Evolutionary conservation across 768 basidiomycete genomes (phyloP).

Genomic region (Sporobolomyces roseus): DNA sequence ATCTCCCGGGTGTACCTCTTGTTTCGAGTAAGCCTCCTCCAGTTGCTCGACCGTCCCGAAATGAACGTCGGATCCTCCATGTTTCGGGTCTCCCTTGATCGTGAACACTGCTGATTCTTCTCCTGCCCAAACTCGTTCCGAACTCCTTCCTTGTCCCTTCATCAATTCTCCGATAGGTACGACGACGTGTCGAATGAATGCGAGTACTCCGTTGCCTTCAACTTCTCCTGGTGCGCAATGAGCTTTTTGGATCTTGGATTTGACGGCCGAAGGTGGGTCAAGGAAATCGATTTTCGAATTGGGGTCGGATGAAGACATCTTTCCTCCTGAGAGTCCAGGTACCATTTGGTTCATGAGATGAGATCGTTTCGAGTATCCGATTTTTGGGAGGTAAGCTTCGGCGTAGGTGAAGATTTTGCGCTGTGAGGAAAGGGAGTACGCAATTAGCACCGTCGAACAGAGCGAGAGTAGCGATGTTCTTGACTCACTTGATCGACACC

Average conservation of each 20-base stretch:
- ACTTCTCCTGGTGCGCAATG: slow-evolving; percentile 92
- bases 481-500: slow-evolving; percentile 85
- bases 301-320: slow-evolving; percentile 97
- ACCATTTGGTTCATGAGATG: slow-evolving; percentile 99
- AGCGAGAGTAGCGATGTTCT: no score
- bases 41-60: slow-evolving; percentile 65
- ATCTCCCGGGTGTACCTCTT: slow-evolving; percentile 81
- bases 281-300: slow-evolving; percentile 98
- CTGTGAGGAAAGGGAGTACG: slow-evolving; percentile 50
- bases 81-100: slow-evolving; percentile 71
- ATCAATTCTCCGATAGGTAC: slow-evolving; percentile 51
- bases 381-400: slow-evolving; percentile 84
- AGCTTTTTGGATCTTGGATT: slow-evolving; percentile 83
- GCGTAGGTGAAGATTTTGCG: slow-evolving; percentile 99
- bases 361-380: slow-evolving; percentile 89
- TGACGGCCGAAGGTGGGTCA: slow-evolving; percentile 74
- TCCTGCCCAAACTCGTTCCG: slow-evolving; percentile 51
- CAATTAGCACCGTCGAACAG: no score
- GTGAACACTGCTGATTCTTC: slow-evolving; percentile 78
- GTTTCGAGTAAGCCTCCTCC: slow-evolving; percentile 68
- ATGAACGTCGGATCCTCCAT: slow-evolving; percentile 57
- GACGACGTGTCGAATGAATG: slow-evolving; percentile 52
- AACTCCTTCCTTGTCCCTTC: slow-evolving; percentile 25
- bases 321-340: slow-evolving; percentile 56
- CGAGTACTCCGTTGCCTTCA: slow-evolving; percentile 66